These are phyloP conservation scores for Macrocybe gigantea DNA, from an alignment of 768 basidiomycete genomes.

Conservation along the genomic window DNA sequence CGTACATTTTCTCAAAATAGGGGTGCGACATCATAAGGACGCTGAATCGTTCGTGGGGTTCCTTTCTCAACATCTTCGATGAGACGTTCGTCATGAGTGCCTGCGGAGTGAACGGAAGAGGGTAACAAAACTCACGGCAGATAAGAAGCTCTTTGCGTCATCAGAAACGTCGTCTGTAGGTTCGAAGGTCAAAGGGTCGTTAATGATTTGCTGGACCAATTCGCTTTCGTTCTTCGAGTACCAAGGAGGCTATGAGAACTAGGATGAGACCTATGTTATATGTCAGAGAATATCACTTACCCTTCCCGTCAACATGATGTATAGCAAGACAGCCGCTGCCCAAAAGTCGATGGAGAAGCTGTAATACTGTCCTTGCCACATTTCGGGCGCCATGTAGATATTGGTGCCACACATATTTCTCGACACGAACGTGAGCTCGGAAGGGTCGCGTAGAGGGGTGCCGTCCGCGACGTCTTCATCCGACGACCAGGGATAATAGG, in stretches of 20 bases:
- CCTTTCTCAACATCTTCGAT: constrained; percentile 9
- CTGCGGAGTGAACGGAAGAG: no score
- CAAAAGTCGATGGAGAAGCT: constrained; percentile 10
- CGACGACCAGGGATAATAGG: constrained; percentile 24
- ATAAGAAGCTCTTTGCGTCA: constrained; percentile 2
- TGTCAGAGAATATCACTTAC: constrained; percentile 3
- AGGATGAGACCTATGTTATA: not conserved
- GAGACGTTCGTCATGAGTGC: not conserved
- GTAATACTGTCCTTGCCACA: constrained; percentile 4
- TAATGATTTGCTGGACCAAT: not conserved
- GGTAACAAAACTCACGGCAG: constrained; percentile 2
- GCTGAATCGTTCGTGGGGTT: constrained; percentile 5
- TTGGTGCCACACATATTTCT: constrained; percentile 5
- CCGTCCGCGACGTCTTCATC: not conserved
- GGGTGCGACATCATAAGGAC: constrained; percentile 5
- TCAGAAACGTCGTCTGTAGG: no score
- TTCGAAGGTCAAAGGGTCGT: no score
- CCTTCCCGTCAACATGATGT: constrained; percentile 9
- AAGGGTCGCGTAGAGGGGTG: not conserved
- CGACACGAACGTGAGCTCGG: constrained; percentile 2
- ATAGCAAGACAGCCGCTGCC: constrained; percentile 8
- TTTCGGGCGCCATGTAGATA: constrained; percentile 9
- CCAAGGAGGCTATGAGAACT: constrained; percentile 6
- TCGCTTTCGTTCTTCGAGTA: not conserved
- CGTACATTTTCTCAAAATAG: constrained; percentile 8